phyloP scores from a whole-genome alignment of 192 early-diverging fungal species.

The Gryganskiella cystojenkinii region DNA sequence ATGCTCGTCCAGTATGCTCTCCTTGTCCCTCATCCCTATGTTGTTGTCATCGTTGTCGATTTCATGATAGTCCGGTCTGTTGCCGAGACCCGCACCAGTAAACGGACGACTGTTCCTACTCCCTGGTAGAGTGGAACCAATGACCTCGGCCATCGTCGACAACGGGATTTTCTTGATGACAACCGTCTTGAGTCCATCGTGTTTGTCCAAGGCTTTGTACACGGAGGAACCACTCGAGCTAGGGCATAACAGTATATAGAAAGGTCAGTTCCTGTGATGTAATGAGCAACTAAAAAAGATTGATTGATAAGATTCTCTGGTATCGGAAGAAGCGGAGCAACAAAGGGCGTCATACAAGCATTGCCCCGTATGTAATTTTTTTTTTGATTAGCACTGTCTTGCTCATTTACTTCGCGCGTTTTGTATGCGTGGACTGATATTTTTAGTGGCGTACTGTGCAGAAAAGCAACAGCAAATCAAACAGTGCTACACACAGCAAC shows the following conservation, averaged over 20 bases:
- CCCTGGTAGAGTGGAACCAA: not conserved
- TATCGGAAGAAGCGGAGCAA: no score
- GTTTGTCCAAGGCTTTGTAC: conserved; percentile 26
- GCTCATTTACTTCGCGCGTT: no score
- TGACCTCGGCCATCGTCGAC: conserved; percentile 14
- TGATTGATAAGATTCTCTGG: not conserved
- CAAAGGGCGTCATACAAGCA: no score
- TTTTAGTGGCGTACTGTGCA: no score
- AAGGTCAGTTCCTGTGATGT: not conserved
- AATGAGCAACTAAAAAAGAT: not conserved
- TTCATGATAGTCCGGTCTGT: not conserved
- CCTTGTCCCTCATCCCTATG: not conserved
- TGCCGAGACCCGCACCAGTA: no score
- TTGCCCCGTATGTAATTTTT: no score
- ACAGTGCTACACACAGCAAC: no score
- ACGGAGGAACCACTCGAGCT: conserved; percentile 39
- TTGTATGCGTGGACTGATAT: no score
- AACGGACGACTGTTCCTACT: no score
- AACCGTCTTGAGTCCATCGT: conserved; percentile 9
- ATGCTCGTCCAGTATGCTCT: conserved; percentile 5
- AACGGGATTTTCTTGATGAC: conserved; percentile 47
- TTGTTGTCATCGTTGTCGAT: not conserved
- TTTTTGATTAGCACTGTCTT: no score
- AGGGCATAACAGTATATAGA: not conserved
- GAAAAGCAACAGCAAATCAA: no score